Percentiles rank a stretch among this genome's conserved stretches.
phyloP scores from a whole-genome alignment of 345 rosid genomes.

The Melaleuca alternifolia region DNA sequence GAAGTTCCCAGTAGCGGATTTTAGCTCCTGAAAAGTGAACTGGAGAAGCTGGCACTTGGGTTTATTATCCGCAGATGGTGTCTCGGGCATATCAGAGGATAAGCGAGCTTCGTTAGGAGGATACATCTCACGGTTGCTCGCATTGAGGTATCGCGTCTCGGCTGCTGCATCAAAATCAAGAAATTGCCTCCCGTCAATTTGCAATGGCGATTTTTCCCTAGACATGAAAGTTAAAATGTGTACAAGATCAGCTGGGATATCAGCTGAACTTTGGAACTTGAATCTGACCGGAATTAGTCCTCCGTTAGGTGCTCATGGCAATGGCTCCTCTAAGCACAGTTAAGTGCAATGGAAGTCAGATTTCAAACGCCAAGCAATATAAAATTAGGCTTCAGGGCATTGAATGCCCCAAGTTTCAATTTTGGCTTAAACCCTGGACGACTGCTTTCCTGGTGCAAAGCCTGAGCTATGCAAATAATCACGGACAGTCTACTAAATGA shows the following conservation, averaged over 20 bases:
- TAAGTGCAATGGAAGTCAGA: background rate
- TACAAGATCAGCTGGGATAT: background rate
- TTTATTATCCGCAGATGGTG: slow-evolving; percentile 17
- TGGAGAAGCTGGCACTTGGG: slow-evolving; percentile 45
- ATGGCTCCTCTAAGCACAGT: background rate
- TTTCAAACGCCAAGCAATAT: background rate
- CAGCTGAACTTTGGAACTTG: background rate
- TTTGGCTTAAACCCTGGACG: background rate
- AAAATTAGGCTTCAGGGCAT: background rate
- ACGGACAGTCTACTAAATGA: background rate
- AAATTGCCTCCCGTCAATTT: background rate
- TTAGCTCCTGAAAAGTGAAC: slow-evolving; percentile 63
- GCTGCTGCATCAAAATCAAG: slow-evolving; percentile 28
- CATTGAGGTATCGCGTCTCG: slow-evolving; percentile 63
- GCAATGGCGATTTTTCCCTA: background rate
- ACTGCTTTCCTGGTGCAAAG: background rate
- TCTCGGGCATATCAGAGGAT: slow-evolving; percentile 35
- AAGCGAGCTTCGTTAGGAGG: slow-evolving; percentile 46
- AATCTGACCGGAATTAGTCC: background rate
- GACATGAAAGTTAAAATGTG: background rate
- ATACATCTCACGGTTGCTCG: slow-evolving; percentile 58
- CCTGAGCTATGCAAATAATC: background rate
- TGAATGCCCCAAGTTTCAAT: background rate
- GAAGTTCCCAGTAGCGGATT: slow-evolving; percentile 74
- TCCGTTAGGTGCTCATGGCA: background rate